These are phyloP conservation scores for Pascua guehoae DNA, from an alignment of 1,284 basidiomycete genomes.

Conservation along the genomic window DNA sequence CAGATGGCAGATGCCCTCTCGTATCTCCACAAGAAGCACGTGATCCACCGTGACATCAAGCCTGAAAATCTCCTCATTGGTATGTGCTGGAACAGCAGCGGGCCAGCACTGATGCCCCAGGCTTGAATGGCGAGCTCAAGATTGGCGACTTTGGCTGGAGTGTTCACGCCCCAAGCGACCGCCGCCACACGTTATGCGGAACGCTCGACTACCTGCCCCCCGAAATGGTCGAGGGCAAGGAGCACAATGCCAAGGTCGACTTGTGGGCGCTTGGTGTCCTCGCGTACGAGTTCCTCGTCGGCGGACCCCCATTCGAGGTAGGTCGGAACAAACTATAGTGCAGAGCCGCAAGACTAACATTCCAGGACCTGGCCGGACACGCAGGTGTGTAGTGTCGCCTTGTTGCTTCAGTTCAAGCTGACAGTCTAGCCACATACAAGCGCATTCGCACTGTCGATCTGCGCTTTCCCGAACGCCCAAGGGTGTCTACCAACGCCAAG, in stretches of 20 bases:
- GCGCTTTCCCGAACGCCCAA: slow-evolving; percentile 59
- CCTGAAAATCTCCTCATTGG: slow-evolving; percentile 95
- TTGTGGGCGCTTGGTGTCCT: slow-evolving; percentile 96
- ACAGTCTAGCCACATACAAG: slow-evolving; percentile 69
- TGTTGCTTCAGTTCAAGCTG: background rate
- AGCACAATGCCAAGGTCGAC: slow-evolving; percentile 56
- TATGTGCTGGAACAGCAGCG: background rate
- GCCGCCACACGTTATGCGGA: slow-evolving; percentile 85
- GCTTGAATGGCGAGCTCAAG: slow-evolving; percentile 91
- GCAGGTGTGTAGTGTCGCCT: slow-evolving; percentile 54
- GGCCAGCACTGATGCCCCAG: slow-evolving; percentile 3
- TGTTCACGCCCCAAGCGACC: slow-evolving; percentile 90
- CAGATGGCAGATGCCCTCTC: slow-evolving; percentile 96
- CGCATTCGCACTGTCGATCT: slow-evolving; percentile 67
- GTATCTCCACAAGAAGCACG: slow-evolving; percentile 93
- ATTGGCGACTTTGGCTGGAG: slow-evolving; percentile 99
- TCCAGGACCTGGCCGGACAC: slow-evolving; percentile 61
- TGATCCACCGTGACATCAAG: slow-evolving; percentile 99
- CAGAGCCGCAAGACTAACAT: background rate
- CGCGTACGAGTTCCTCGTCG: slow-evolving; percentile 90
- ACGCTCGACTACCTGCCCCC: slow-evolving; percentile 97
- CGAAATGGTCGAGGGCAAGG: slow-evolving; percentile 89
- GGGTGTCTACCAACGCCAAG: slow-evolving; percentile 61
- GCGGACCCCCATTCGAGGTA: slow-evolving; percentile 85
- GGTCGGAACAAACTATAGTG: slow-evolving; percentile 2